phyloP scores from a whole-genome alignment of 805 yeast genomes.

The Lipomyces kockii region DNA sequence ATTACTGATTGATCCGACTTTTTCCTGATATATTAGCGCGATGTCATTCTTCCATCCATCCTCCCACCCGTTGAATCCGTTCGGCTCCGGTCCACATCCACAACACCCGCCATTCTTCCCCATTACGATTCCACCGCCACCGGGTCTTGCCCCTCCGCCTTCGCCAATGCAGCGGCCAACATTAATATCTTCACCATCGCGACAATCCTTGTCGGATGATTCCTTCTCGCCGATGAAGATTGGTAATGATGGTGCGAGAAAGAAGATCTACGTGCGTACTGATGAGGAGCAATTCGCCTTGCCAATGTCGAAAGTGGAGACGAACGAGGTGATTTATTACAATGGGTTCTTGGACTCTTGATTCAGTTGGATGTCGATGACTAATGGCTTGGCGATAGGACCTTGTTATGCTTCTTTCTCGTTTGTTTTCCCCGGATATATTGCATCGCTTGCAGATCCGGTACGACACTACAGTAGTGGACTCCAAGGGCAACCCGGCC shows the following conservation, averaged over 20 bases:
- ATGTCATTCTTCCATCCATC: conserved; percentile 34
- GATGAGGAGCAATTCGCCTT: conserved; percentile 35
- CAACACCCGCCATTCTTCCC: conserved; percentile 6
- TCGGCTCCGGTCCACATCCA: conserved; percentile 18
- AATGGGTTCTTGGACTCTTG: background rate
- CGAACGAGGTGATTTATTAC: conserved; percentile 25
- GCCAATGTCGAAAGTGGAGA: conserved; percentile 29
- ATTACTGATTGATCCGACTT: background rate
- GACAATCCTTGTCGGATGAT: background rate
- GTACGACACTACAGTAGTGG: conserved; percentile 32
- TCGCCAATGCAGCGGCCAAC: background rate
- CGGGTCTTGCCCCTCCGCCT: conserved; percentile 6
- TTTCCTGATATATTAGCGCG: background rate
- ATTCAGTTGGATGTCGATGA: background rate
- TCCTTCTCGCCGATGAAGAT: background rate
- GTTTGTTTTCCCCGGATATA: conserved; percentile 24
- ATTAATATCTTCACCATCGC: background rate
- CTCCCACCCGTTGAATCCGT: conserved; percentile 31
- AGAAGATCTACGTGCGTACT: conserved; percentile 29
- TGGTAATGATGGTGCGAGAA: conserved; percentile 7
- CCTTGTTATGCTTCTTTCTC: conserved; percentile 21
- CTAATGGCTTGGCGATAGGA: conserved; percentile 16
- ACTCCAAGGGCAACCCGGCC: conserved; percentile 27
- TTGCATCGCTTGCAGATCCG: conserved; percentile 33
- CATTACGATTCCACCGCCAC: conserved; percentile 7